These are phyloP conservation scores for Hypericum androsaemum DNA, from an alignment of 345 rosid species.

Conservation along the genomic window DNA sequence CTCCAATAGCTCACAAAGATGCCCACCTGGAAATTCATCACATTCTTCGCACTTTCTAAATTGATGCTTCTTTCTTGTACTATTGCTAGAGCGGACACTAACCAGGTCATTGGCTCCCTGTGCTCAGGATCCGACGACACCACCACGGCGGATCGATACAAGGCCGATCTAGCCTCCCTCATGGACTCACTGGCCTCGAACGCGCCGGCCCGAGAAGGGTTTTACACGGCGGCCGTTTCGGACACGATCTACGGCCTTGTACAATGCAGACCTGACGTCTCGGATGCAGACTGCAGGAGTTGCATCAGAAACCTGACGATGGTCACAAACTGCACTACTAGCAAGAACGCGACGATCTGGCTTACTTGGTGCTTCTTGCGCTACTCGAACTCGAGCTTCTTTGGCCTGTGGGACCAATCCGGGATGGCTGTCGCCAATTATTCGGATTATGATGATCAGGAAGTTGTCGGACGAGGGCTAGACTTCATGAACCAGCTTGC, in stretches of 20 bases:
- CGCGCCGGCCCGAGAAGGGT: constrained; percentile 23
- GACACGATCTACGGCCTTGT: constrained; percentile 26
- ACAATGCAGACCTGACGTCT: constrained; percentile 34
- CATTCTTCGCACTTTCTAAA: too few relatives aligned
- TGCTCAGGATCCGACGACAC: constrained; percentile 23
- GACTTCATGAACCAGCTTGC: constrained; percentile 27
- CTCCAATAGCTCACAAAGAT: too few relatives aligned
- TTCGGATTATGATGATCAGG: constrained; percentile 26
- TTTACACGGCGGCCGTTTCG: constrained; percentile 9
- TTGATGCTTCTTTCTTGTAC: too few relatives aligned
- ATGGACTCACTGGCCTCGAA: constrained; percentile 17
- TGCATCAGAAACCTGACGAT: constrained; percentile 22
- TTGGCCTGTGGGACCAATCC: constrained; percentile 24
- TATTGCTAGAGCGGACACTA: constrained; percentile 17
- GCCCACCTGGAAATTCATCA: too few relatives aligned
- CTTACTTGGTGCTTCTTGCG: constrained; percentile 29
- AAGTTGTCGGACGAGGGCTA: constrained; percentile 18
- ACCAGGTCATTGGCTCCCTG: constrained; percentile 10
- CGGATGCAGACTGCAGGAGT: constrained; percentile 18
- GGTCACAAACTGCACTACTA: constrained; percentile 13
- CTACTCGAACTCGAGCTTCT: constrained; percentile 22
- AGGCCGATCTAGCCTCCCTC: constrained; percentile 17
- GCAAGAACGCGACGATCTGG: constrained; percentile 24
- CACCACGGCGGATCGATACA: constrained; percentile 16
- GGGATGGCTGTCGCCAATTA: constrained; percentile 22